Conservation (phyloP, 1,284 basidiomycete genomes). For the Cutaneotrichosporon spelunceum region DNA sequence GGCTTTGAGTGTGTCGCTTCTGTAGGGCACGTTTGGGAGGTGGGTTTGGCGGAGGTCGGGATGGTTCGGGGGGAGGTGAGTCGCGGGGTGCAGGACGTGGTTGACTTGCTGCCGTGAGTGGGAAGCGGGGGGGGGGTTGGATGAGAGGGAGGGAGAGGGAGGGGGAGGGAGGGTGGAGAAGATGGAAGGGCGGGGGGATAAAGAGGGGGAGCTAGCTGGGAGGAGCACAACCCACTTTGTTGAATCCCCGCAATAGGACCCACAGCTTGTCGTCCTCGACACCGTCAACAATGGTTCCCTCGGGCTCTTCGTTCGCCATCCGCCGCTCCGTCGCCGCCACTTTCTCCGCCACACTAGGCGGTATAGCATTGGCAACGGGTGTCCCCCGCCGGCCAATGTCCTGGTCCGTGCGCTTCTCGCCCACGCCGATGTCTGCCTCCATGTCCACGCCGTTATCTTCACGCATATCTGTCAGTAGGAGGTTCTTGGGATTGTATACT, state of each 20-base stretch:
- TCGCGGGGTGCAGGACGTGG: constrained; percentile 48
- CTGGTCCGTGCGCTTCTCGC: no score
- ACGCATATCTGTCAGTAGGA: no score
- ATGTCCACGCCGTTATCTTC: no score
- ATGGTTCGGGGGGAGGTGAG: constrained; percentile 42
- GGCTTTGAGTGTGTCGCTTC: constrained; percentile 52
- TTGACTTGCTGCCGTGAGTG: constrained; percentile 46
- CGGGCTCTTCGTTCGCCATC: constrained; percentile 39
- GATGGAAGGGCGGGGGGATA: background rate
- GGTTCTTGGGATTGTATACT: no score
- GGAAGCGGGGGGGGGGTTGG: background rate
- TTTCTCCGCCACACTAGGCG: constrained; percentile 43
- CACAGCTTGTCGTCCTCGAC: constrained; percentile 53
- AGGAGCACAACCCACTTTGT: constrained; percentile 39
- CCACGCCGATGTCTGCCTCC: no score
- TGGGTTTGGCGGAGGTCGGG: constrained; percentile 36
- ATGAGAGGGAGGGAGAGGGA: no score
- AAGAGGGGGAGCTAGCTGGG: background rate
- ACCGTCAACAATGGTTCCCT: constrained; percentile 50
- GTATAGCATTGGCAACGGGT: no score
- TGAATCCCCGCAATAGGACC: constrained; percentile 51
- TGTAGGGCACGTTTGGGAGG: constrained; percentile 34
- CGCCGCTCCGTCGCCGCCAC: constrained; percentile 48
- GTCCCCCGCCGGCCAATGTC: no score
- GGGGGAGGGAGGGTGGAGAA: no score